Percentiles rank a stretch among this genome's conserved stretches.
phyloP scores from a whole-genome alignment of 1,139 yeast genomes.

The Candida freyschussii region DNA sequence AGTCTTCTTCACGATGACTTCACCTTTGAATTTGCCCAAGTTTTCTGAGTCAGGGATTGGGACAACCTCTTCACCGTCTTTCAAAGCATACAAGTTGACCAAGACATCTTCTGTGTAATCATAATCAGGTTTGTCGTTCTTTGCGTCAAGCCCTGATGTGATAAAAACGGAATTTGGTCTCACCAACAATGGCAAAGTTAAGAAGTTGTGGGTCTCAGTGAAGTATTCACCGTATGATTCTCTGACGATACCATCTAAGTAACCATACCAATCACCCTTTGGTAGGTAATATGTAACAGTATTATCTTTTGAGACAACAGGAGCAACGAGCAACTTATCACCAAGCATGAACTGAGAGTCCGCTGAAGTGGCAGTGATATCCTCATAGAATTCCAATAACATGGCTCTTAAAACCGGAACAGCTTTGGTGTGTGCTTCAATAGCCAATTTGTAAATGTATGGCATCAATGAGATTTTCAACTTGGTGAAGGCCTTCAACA shows the following conservation, averaged over 20 bases:
- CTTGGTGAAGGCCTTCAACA: conserved; percentile 17
- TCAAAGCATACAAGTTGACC: conserved; percentile 17
- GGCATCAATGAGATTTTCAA: conserved; percentile 21
- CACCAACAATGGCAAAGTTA: conserved; percentile 17
- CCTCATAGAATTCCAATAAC: conserved; percentile 16
- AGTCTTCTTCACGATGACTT: conserved; percentile 10
- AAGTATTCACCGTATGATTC: conserved; percentile 16
- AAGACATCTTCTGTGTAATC: conserved; percentile 18
- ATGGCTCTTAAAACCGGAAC: conserved; percentile 18
- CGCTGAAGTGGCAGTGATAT: conserved; percentile 10
- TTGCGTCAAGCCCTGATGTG: conserved; percentile 14
- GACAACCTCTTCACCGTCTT: conserved; percentile 15
- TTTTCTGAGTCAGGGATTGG: conserved; percentile 14
- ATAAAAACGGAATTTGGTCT: conserved; percentile 18
- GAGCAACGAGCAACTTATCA: conserved; percentile 20
- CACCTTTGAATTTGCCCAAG: conserved; percentile 12
- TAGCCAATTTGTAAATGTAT: conserved; percentile 16
- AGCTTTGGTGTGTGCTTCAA: conserved; percentile 19
- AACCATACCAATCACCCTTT: conserved; percentile 22
- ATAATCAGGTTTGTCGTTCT: conserved; percentile 17
- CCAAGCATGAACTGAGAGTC: conserved; percentile 19
- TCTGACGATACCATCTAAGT: conserved; percentile 19
- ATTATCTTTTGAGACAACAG: conserved; percentile 13
- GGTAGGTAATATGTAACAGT: conserved; percentile 18
- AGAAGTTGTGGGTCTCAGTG: conserved; percentile 17